Evolutionary conservation across 495 filamentous ascomycete genomes (phyloP), one percentile per base, ranked within the genome.

Genomic region (Aspergillus indologenus): DNA sequence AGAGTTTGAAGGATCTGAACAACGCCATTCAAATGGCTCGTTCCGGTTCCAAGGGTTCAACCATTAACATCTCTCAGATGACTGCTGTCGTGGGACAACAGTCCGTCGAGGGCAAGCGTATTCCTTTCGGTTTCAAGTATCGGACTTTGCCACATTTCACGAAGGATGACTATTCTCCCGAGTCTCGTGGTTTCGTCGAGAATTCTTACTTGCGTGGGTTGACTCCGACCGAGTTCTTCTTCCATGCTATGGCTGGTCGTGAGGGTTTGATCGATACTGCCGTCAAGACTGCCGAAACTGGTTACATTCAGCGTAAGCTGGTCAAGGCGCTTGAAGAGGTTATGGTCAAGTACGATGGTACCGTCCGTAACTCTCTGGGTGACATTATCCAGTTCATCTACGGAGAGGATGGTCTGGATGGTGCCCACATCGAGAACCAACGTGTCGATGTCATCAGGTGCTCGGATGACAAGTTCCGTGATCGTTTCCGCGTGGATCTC

Each of bases 1-100:
- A 90, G 70, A 91, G 88, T 79, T 77, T 98, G 66, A 98, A 96
- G 78, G 92, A 96, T 76, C 69, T 87, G 59, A 99, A 99, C 81
- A 96, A 96, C 60, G 92, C 92, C 50, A 89, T 94, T 45, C 89
- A 91, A 62, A 99, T 97, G 93, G 91, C 94, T 59, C 82, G 85
- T 24, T 96, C 93, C 60, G 94, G 94, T 64, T 98, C 95, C 58
- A 99, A 99, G 79, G 94, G 94, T 63, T 96, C 94, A 5, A 90
- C 90, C 3, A 98, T 98, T 77, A 99, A 99, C 71, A 98, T 99
- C 63, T 96, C 95, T 18, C 94, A 99, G 73, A 99, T 99, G 94
- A 93, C 91, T 50, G 92, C 95, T 14, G 81, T 96, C 52, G 94
- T 99, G 20, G 94, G 94, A 53, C 94, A 99, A 64, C 94, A 99